Evolutionary conservation across 805 yeast genomes (phyloP), one percentile per base, ranked within the genome.

Genomic region (Maudiozyma pseudohumilis): DNA sequence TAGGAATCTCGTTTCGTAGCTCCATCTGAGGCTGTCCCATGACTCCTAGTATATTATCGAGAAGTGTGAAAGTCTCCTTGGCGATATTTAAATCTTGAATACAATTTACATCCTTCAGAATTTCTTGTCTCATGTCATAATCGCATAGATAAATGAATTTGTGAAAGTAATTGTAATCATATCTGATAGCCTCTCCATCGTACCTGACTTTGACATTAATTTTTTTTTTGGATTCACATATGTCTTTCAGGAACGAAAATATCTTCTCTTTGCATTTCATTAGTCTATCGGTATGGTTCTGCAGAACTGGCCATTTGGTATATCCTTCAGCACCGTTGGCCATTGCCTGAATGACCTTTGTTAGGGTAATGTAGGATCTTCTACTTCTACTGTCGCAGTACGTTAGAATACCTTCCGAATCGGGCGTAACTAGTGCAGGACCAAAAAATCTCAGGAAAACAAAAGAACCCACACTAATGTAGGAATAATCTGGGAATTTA

Each of bases 341-440:
- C 65, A 86, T 74, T 46, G 77, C 74, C 60, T 88, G 96, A 20
- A 88, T 60, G 11, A 81, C 77, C 48, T 84, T 82, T 1, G 94
- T 94, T 22, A 87, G 56, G 40, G 83, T 76, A 45, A 87, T 74
- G 38, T 82, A 69, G 0, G 82, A 74, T 46, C 92, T 69, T 44
- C 84, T 66, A 2, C 66, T 63, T 19, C 51, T 55, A 12, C 56
- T 45, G 36, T 61, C 62, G 12, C 72, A 48, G 53, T 67, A 47
- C 12, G 53, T 55, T 20, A 58, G 52, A 28, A 63, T 52, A 30
- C 51, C 52, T 42, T 66, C 65, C 9, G 61, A 40, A 40, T 84
- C 94, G 0, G 96, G 95, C n/a, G 84, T 75, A n/a, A 87, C 86
- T 46, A 87, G 77, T 0, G 94, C 94, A 11, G 96, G 96, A 53